Conservation (phyloP, 495 filamentous ascomycete genomes). For the Penicillium crystallinum region DNA sequence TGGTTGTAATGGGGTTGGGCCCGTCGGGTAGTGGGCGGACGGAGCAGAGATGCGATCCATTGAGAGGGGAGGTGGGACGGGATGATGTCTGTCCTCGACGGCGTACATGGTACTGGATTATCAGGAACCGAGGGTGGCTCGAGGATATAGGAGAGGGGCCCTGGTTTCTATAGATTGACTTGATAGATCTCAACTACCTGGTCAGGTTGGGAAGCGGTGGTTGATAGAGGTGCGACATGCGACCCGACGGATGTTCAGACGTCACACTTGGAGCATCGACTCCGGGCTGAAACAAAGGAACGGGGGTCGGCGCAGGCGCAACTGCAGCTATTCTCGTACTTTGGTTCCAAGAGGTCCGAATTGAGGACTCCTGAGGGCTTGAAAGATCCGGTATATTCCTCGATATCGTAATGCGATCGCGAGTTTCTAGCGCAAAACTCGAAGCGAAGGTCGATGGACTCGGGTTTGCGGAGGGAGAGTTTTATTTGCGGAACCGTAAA, state of each 20-base stretch:
- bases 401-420: neutral
- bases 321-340: neutral
- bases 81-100: conserved; percentile 41
- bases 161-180: conserved; percentile 4
- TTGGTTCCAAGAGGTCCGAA: neutral
- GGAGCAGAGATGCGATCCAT: conserved; percentile 46
- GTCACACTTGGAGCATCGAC: conserved; percentile 35
- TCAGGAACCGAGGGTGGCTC: conserved; percentile 24
- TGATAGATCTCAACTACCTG: conserved; percentile 10
- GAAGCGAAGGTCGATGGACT: neutral
- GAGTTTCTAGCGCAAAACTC: neutral
- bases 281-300: conserved; percentile 9
- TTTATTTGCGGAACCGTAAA: conserved; percentile 4
- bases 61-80: conserved; percentile 38
- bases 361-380: neutral
- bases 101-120: conserved; percentile 39
- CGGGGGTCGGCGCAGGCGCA: conserved; percentile 8
- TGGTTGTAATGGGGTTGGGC: conserved; percentile 27
- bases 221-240: conserved; percentile 18
- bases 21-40: conserved; percentile 38
- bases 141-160: conserved; percentile 10
- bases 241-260: conserved; percentile 26
- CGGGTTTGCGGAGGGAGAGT: neutral
- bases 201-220: conserved; percentile 7
- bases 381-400: neutral